Base-by-base conservation (phyloP, 2,329 filamentous ascomycete species). In the Plectosphaerella sp. region DNA sequence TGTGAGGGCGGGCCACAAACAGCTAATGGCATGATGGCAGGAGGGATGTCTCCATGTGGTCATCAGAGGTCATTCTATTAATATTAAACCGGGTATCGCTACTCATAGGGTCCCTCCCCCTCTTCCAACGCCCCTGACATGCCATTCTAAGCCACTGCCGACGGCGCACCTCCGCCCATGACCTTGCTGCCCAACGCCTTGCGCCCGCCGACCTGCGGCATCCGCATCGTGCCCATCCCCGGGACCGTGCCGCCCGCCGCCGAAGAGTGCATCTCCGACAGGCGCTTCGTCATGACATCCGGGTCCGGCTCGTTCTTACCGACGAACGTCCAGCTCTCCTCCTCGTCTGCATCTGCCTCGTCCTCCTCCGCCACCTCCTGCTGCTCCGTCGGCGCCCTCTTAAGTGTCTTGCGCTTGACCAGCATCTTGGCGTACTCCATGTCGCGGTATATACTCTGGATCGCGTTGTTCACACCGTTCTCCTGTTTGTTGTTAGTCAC, bases 371-470 rank as follows among this genome's bases (percentile, higher is more conserved):
- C 75, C 42, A 69, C 67, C 35, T 43, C 24, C 24, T 20, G 14
- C 53, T 58, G 51, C 14, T 66, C 57, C 72, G 62, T 25, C 9
- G 60, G 60, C 43, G 63, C 67, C 52, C 74, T 85, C 68, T 80
- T 82, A 56, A 73, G 74, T 2, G 73, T 70, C 66, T 82, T 82
- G 52, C 75, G 82, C 68, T 88, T 89, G 66, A 96, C 88, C 45
- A 97, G 76, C 15, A 87, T 87, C 68, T 83, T 89, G 37, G 94
- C 92, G 62, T 97, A 97, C 65, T 97, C 94, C 52, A 97, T 79
- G 66, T 97, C 93, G 42, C 94, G 88, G 66, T 97, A 99, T 52
- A 99, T 89, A 54, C 85, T 89, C 68, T 96, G 89, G 56, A 97
- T 94, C 6, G 93, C 94, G 5, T 80, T 88, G 47, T 87, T 84